Evolutionary conservation across 129 eudicot species (phyloP).

Genomic region (Pittosporum tobira): DNA sequence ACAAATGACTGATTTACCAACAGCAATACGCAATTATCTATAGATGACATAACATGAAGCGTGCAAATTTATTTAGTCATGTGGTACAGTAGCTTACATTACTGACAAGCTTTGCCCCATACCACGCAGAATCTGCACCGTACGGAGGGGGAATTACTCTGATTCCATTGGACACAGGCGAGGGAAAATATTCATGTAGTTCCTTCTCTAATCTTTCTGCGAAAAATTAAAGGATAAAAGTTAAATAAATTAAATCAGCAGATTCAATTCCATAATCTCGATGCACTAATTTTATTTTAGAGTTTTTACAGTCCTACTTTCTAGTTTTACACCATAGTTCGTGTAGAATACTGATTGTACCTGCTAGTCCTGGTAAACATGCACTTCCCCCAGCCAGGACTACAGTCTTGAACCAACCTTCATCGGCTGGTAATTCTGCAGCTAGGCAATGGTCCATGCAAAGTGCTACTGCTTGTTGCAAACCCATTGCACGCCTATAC

Average conservation of each 20-base stretch:
- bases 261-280: background rate
- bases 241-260: background rate
- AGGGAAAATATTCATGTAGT: constrained; percentile 45
- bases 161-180: constrained; percentile 57
- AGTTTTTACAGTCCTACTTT: background rate
- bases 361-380: constrained; percentile 92
- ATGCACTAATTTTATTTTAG: background rate
- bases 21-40: too few relatives aligned
- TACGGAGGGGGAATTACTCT: constrained; percentile 80
- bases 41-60: background rate
- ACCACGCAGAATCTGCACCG: constrained; percentile 91
- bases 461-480: constrained; percentile 88
- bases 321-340: background rate
- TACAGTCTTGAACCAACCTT: constrained; percentile 75
- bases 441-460: constrained; percentile 88
- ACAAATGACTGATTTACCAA: too few relatives aligned
- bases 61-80: background rate
- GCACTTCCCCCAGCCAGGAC: constrained; percentile 91
- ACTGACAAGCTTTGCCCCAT: constrained; percentile 90
- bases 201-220: constrained; percentile 93
- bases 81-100: constrained; percentile 46
- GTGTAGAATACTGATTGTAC: constrained; percentile 17
- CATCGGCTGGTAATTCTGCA: constrained; percentile 67
- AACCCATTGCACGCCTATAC: constrained; percentile 84
- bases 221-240: constrained; percentile 5